Evolutionary conservation across 495 filamentous ascomycete genomes (phyloP), one percentile per base, ranked within the genome.

Genomic region (Hypoxylon cercidicola): DNA sequence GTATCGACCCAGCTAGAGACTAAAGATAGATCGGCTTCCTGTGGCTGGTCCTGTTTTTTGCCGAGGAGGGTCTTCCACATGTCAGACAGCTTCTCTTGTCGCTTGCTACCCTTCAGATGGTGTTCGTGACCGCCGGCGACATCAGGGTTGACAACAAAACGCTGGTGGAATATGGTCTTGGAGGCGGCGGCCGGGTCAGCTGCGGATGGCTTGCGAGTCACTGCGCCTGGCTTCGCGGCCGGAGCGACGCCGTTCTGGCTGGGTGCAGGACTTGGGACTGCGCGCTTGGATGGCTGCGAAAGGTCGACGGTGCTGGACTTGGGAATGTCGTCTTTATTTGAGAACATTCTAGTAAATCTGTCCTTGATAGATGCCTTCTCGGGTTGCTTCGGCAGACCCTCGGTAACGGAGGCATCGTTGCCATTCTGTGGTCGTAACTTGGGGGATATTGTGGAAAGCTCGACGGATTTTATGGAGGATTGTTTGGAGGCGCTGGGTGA

Each of bases 1-100:
- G 95, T 93, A 76, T 97, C 94, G 30, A 97, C 93, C 95, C 95
- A 98, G 62, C 85, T 91, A 7, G 93, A 95, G 82, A 97, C 93
- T 55, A 99, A 82, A 11, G 93, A 97, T 23, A 98, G 82, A 64
- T 96, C 92, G 69, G 92, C 87, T 60, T 96, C 91, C 6, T 84
- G 78, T 21, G 86, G 81, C 51, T 91, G 88, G 40, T 92, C 89
- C 70, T 86, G 87, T 69, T 88, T 89, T 74, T 90, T 90, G 47
- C 89, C 90, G 11, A 98, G 80, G 73, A 97, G 85, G 62, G 90
- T 87, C 60, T 93, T 89, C 64, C 97, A 86, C 81, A 99, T 88
- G 71, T 93, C 91, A n/a, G 90, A 88, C 56, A 99, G 80, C 74
- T 97, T 99, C 78, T 99, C 94, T 75, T 99, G 94, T 46, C 95